These are phyloP conservation scores for Ustilago trichophora DNA, from an alignment of 1,284 basidiomycete species.

Conservation along the genomic window DNA sequence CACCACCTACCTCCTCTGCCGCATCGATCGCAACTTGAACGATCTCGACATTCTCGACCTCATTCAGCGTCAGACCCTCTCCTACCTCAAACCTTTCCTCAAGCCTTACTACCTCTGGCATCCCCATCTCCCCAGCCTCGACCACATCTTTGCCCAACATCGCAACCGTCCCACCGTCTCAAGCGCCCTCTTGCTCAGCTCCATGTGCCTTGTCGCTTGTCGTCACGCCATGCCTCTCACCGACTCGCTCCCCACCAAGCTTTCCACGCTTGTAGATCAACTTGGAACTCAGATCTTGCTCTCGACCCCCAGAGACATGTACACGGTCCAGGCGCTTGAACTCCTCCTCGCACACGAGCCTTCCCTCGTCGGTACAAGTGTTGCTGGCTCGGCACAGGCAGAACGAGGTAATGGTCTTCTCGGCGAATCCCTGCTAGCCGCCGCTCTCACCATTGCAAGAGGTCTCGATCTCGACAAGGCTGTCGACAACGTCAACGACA, in stretches of 20 bases:
- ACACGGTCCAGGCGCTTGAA: constrained; percentile 43
- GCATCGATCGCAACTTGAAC: constrained; percentile 22
- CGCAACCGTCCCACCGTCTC: constrained; percentile 28
- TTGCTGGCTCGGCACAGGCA: constrained; percentile 34
- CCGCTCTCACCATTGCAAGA: constrained; percentile 39
- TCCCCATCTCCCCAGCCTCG: constrained; percentile 39
- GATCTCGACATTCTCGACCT: constrained; percentile 37
- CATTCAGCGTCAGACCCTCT: constrained; percentile 22
- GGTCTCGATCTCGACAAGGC: constrained; percentile 46
- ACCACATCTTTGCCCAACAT: constrained; percentile 27
- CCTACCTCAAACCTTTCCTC: constrained; percentile 37
- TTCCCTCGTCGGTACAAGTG: constrained; percentile 37
- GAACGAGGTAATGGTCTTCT: constrained; percentile 39
- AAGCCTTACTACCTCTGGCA: constrained; percentile 43
- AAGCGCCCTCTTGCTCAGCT: constrained; percentile 35
- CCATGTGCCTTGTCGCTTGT: constrained; percentile 42
- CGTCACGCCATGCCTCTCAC: constrained; percentile 45
- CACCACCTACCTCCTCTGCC: constrained; percentile 30
- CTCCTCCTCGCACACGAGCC: constrained; percentile 45
- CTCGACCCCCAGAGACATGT: constrained; percentile 36
- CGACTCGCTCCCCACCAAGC: constrained; percentile 25
- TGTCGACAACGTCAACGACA: constrained; percentile 25
- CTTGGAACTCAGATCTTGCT: constrained; percentile 45
- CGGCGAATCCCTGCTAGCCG: constrained; percentile 37
- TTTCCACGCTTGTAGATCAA: constrained; percentile 40